Evolutionary conservation across 306 rosid species (phyloP).

Genomic region (Citrullus amarus): DNA sequence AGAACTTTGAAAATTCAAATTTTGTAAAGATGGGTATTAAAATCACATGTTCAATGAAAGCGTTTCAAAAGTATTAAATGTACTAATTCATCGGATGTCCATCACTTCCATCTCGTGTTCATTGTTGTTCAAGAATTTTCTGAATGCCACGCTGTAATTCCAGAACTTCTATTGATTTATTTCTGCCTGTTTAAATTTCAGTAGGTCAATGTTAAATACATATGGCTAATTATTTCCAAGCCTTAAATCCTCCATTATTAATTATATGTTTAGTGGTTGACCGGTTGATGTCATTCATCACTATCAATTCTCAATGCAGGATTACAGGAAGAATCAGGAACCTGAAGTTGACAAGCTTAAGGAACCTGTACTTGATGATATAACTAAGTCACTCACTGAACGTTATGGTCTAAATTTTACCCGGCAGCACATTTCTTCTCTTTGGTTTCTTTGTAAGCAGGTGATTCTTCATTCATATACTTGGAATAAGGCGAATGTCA

Average conservation of each 20-base stretch:
- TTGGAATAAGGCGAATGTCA: neutral
- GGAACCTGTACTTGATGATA: slow-evolving; percentile 60
- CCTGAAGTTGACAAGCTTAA: slow-evolving; percentile 67
- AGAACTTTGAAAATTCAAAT: no score
- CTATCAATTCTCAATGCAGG: slow-evolving; percentile 29
- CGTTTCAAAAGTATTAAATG: neutral
- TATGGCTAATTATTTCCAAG: neutral
- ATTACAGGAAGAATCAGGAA: slow-evolving; percentile 53
- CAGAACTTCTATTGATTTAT: neutral
- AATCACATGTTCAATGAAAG: neutral
- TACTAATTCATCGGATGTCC: neutral
- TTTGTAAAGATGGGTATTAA: neutral
- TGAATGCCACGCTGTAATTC: neutral
- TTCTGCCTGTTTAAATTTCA: neutral
- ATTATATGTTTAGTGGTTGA: neutral
- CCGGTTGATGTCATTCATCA: slow-evolving; percentile 5
- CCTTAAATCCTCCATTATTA: neutral
- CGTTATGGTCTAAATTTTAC: slow-evolving; percentile 67
- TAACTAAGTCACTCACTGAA: slow-evolving; percentile 37
- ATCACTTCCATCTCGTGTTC: neutral
- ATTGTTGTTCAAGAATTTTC: neutral
- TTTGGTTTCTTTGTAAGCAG: slow-evolving; percentile 97
- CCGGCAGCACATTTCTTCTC: slow-evolving; percentile 56
- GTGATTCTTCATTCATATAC: slow-evolving; percentile 20
- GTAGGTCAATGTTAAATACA: neutral